phyloP scores from a whole-genome alignment of 2,329 filamentous ascomycete genomes.

The Neonectria magnoliae region DNA sequence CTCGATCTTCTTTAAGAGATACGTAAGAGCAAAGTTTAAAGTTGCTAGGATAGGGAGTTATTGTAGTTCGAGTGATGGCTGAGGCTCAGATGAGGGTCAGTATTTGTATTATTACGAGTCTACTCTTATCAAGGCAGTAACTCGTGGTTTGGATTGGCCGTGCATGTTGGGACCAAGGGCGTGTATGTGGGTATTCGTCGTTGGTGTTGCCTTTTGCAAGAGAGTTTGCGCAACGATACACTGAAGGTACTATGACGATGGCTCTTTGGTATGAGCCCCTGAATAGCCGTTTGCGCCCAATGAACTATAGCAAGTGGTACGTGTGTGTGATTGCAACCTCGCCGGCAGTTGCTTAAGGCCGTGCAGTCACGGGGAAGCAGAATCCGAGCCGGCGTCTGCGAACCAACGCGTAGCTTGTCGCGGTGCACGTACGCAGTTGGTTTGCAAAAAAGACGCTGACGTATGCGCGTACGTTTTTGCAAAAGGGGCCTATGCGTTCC shows the following conservation, averaged over 20 bases:
- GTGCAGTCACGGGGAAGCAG: neutral
- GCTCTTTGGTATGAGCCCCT: neutral
- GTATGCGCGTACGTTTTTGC: neutral
- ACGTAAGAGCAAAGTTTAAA: neutral
- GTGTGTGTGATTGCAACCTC: neutral
- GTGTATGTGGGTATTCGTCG: neutral
- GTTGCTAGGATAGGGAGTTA: no score
- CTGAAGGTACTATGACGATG: neutral
- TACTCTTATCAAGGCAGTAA: neutral
- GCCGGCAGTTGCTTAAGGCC: neutral
- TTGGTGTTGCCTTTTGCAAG: neutral
- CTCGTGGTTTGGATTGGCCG: neutral
- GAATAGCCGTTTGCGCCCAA: neutral
- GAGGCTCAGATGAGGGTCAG: neutral
- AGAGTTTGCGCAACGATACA: neutral
- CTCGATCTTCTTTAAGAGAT: neutral
- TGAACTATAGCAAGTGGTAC: neutral
- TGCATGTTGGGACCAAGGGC: neutral
- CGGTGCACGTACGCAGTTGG: no score
- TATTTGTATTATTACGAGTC: neutral
- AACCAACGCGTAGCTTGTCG: neutral
- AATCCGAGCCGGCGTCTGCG: neutral
- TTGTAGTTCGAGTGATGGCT: no score
- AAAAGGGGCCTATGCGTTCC: neutral
- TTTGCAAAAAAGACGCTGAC: neutral